Evolutionary conservation across 116 monocot species (phyloP).

Genomic region (Dioscorea cayenensis): DNA sequence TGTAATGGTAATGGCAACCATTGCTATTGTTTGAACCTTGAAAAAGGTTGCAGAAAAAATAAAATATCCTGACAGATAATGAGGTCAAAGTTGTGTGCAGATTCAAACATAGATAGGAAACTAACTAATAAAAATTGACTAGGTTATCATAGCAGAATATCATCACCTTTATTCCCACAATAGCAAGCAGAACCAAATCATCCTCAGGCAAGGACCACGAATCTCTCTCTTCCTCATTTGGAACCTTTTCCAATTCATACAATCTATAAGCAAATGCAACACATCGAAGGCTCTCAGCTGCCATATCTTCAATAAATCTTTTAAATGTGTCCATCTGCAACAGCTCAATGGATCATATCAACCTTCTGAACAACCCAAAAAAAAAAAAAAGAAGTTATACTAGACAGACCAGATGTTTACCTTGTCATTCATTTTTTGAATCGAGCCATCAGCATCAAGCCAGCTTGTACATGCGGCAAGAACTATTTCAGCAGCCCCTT

Average conservation of each 20-base stretch:
- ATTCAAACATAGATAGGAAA: too few species aligned
- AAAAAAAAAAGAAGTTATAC: background rate
- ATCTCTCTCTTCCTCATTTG: constrained; percentile 59
- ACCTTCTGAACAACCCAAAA: background rate
- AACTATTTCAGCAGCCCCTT: constrained; percentile 96
- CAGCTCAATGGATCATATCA: constrained; percentile 1
- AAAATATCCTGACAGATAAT: too few species aligned
- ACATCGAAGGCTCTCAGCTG: constrained; percentile 75
- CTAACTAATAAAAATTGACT: background rate
- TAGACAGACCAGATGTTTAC: constrained; percentile 17
- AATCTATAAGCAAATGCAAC: constrained; percentile 80
- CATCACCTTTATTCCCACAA: constrained; percentile 71
- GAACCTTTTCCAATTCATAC: constrained; percentile 47
- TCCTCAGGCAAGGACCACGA: constrained; percentile 77
- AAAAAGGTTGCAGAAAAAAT: too few species aligned
- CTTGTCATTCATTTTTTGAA: constrained; percentile 54
- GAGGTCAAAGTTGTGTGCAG: too few species aligned
- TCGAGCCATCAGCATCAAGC: constrained; percentile 53
- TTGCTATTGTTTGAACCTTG: too few species aligned
- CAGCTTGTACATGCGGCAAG: constrained; percentile 76
- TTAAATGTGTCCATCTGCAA: constrained; percentile 61
- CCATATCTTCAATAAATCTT: constrained; percentile 88
- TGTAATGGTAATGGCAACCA: too few species aligned
- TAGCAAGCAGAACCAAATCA: constrained; percentile 60
- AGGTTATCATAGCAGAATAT: background rate